Evolutionary conservation across 2,329 filamentous ascomycete species (phyloP).

Genomic region (Botrytis byssoidea): DNA sequence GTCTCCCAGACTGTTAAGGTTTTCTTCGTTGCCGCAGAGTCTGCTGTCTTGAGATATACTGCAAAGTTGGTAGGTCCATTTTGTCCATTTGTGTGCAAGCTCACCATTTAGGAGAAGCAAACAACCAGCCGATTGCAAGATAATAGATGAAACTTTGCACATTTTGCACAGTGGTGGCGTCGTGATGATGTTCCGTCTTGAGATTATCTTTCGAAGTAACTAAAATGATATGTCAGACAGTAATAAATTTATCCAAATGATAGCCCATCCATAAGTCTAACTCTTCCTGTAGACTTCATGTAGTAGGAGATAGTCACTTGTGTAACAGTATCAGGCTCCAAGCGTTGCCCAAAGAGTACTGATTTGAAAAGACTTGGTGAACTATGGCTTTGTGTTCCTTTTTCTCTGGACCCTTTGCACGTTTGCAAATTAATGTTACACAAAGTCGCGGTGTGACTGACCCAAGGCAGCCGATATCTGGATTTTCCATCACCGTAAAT

Average conservation of each 20-base stretch:
- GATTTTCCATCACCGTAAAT: background rate
- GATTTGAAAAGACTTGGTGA: background rate
- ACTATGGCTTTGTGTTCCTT: background rate
- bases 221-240: background rate
- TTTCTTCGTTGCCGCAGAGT: background rate
- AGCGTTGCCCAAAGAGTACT: background rate
- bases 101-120: background rate
- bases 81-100: background rate
- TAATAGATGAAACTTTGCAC: slow-evolving; percentile 10
- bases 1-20: background rate
- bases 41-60: background rate
- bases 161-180: background rate
- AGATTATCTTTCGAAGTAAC: background rate
- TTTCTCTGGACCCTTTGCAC: background rate
- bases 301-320: background rate
- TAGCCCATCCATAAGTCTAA: background rate
- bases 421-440: background rate
- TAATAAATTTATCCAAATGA: background rate
- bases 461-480: background rate
- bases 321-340: background rate
- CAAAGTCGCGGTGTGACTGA: background rate
- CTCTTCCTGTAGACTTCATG: background rate
- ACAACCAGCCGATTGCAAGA: background rate
- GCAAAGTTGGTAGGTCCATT: slow-evolving; percentile 9
- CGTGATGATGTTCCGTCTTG: background rate